Base-by-base conservation (phyloP, 2,329 filamentous ascomycete genomes). In the Keithomyces neogunnii region DNA sequence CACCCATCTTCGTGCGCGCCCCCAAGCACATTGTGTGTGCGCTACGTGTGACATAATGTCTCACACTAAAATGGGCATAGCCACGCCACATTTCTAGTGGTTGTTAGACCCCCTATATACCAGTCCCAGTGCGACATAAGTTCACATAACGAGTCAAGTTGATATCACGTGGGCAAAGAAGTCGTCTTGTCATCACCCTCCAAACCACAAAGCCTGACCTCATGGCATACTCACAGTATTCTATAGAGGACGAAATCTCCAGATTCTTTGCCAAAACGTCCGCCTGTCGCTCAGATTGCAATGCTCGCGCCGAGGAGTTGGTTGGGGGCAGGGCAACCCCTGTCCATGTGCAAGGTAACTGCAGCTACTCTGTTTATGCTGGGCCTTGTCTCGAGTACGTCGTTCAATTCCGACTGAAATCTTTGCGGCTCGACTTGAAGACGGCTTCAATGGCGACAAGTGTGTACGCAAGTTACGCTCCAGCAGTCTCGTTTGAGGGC, bases 401-500 rank as follows among this genome's bases (percentile, higher is more conserved):
- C 28, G 46, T 53, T 31, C 52, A 53, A 28, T 51, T 51, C 42
- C 52, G 52, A 5, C 49, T 51, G 19, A 47, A 49, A 30, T 50
- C 48, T n/a, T 26, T 44, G 39, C 33, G 9, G 26, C 51, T 53
- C 26, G 26, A 53, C n/a, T 31, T 36, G 26, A 28, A 38, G 13
- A 48, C 19, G 19, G 36, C 48, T 32, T 44, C 48, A 4, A 48
- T 50, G 4, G 47, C 42, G 7, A 46, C 5, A 28, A 9, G 46
- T 4, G 42, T 52, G 2, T 47, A 49, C 36, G 63, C 63, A n/a
- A 47, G 54, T 5, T 55, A 68, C 29, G 60, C 48, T 26, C 64
- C 65, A 4, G 51, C 57, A 3, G 52, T 66, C 4, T 53, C 55
- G 6, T 66, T 64, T 48, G 54, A 56, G 32, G 63, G 65, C n/a